Conservation (phyloP, 2,329 filamentous ascomycete genomes). For the Pseudogymnoascus sp. region DNA sequence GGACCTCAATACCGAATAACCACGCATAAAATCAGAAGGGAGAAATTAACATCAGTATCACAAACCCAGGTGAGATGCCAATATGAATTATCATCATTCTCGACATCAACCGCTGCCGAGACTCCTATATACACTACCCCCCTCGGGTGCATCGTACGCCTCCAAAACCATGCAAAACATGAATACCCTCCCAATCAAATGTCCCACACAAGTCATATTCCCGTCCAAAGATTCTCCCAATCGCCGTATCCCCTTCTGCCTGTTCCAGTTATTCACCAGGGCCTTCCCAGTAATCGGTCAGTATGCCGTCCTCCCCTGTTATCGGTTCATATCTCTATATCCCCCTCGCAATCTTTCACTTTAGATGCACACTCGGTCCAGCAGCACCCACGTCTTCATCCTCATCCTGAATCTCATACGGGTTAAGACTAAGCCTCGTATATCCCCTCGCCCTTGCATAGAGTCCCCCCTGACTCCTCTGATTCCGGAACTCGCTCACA, state of each 20-base stretch:
- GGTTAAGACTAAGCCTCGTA: neutral
- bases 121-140: neutral
- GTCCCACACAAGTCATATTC: neutral
- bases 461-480: neutral
- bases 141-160: neutral
- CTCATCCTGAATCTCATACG: slow-evolving; percentile 4
- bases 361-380: neutral
- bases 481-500: neutral
- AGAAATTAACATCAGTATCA: neutral
- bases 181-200: neutral
- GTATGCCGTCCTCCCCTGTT: neutral
- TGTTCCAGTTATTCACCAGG: neutral
- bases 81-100: neutral
- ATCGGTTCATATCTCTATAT: neutral
- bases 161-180: neutral
- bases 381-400: neutral
- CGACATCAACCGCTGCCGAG: neutral
- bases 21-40: neutral
- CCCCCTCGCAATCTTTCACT: neutral
- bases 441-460: slow-evolving; percentile 3
- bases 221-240: neutral
- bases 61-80: neutral
- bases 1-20: neutral
- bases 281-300: neutral
- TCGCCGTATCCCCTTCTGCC: neutral